A percentile compares a stretch with the other conserved stretches of the same genome.
Evolutionary conservation across 176 grass and related monocot species (phyloP).

Genomic region (Phyllostachys edulis): DNA sequence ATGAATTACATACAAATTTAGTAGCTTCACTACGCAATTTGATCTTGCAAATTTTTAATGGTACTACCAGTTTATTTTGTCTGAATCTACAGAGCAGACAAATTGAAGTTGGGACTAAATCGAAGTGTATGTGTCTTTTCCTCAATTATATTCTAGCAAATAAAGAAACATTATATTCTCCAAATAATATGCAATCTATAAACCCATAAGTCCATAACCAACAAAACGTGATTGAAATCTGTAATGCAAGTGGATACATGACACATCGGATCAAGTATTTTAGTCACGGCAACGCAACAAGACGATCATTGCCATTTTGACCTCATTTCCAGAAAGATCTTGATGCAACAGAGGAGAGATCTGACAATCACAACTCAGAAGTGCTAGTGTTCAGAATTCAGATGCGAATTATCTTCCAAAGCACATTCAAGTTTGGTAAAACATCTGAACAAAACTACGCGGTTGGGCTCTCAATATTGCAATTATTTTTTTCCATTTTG

Average conservation of each 20-base stretch:
- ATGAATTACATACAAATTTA: background rate
- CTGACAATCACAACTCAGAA: background rate
- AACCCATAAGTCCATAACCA: background rate
- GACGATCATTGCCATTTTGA: slow-evolving; percentile 1
- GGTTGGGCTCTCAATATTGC: background rate
- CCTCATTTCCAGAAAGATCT: slow-evolving; percentile 18
- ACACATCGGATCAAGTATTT: slow-evolving; percentile 22
- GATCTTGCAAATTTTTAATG: background rate
- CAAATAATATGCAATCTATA: slow-evolving; percentile 14
- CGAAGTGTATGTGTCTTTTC: background rate
- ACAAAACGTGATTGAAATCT: slow-evolving; percentile 47
- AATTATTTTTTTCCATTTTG: background rate
- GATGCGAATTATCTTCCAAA: background rate
- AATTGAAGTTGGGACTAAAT: background rate
- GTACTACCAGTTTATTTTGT: background rate
- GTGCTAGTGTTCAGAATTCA: background rate
- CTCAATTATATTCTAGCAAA: background rate
- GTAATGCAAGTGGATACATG: slow-evolving; percentile 38
- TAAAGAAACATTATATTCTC: slow-evolving; percentile 29
- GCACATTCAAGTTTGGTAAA: background rate
- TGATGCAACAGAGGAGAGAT: slow-evolving; percentile 9
- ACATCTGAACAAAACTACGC: background rate
- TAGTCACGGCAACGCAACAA: slow-evolving; percentile 12
- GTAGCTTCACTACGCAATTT: slow-evolving; percentile 2
- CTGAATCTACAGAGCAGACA: background rate